A percentile compares a stretch with the other conserved stretches of the same genome.
These are phyloP conservation scores for Populus pruinosa DNA, from an alignment of 345 rosid genomes.

Conservation along the genomic window DNA sequence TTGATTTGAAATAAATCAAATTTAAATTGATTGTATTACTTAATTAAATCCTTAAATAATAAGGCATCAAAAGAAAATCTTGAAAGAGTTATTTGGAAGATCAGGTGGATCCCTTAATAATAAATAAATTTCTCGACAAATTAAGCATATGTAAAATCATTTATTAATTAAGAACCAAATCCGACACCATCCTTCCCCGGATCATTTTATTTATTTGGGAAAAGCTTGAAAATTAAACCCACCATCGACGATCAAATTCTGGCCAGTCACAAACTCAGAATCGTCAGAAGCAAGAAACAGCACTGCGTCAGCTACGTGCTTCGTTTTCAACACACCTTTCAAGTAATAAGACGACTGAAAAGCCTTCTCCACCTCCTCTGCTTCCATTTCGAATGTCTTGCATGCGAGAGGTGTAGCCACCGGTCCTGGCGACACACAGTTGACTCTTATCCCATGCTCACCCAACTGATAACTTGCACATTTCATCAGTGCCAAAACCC, in stretches of 20 bases:
- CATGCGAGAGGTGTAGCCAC: constrained; percentile 27
- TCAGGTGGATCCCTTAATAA: no score
- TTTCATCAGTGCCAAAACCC: constrained; percentile 36
- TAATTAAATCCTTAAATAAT: no score
- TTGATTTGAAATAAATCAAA: no score
- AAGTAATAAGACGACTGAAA: constrained; percentile 10
- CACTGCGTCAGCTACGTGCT: constrained; percentile 38
- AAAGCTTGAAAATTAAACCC: constrained; percentile 1
- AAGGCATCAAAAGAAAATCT: no score
- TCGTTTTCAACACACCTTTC: constrained; percentile 29
- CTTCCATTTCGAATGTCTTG: neutral
- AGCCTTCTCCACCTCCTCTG: constrained; percentile 19
- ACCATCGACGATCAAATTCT: constrained; percentile 32
- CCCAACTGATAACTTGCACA: constrained; percentile 43
- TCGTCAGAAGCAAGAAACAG: constrained; percentile 38
- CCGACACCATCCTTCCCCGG: neutral
- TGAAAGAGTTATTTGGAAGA: no score
- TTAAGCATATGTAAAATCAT: no score
- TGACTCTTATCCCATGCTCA: constrained; percentile 41
- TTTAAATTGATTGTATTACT: no score
- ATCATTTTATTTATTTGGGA: neutral
- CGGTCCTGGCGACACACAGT: constrained; percentile 38
- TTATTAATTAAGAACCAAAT: neutral
- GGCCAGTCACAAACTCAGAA: constrained; percentile 35
- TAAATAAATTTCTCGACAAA: no score